Evolutionary conservation across 2,329 filamentous ascomycete species (phyloP).

Genomic region (Cordyceps militaris): DNA sequence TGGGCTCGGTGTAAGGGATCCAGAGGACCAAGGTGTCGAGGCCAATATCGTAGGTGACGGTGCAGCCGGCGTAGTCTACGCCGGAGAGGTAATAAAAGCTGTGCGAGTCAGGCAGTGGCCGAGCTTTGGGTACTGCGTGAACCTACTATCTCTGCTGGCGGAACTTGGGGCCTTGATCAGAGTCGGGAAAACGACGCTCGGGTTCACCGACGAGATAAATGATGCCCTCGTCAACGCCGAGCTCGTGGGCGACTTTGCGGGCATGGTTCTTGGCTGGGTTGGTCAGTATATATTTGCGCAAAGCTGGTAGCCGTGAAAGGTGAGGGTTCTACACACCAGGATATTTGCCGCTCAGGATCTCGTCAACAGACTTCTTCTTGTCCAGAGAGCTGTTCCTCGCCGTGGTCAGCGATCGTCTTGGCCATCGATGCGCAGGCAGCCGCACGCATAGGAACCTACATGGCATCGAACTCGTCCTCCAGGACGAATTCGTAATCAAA

Average conservation of each 20-base stretch:
- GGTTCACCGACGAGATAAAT: slow-evolving; percentile 49
- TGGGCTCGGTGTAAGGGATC: slow-evolving; percentile 61
- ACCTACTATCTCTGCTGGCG: slow-evolving; percentile 53
- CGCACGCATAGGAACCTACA: slow-evolving; percentile 33
- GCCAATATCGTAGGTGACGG: slow-evolving; percentile 50
- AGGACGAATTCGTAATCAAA: slow-evolving; percentile 36
- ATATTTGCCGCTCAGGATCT: slow-evolving; percentile 23
- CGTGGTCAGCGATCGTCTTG: background rate
- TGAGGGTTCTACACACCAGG: slow-evolving; percentile 1
- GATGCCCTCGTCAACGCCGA: slow-evolving; percentile 43
- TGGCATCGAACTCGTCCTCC: slow-evolving; percentile 48
- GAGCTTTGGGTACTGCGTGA: too few relatives aligned
- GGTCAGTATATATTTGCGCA: background rate
- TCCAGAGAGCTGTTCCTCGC: slow-evolving; percentile 30
- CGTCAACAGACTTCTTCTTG: slow-evolving; percentile 24
- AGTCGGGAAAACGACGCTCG: slow-evolving; percentile 48
- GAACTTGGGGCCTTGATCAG: slow-evolving; percentile 49
- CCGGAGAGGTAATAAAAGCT: slow-evolving; percentile 56
- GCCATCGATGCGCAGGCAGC: background rate
- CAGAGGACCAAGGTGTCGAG: slow-evolving; percentile 62
- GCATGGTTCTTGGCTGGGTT: slow-evolving; percentile 47
- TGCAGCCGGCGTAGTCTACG: slow-evolving; percentile 46
- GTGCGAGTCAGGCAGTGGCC: background rate
- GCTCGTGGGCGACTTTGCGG: slow-evolving; percentile 46
- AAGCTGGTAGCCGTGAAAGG: background rate